These are phyloP conservation scores for Botrytis deweyae DNA, from an alignment of 2,329 filamentous ascomycete species.

Conservation along the genomic window DNA sequence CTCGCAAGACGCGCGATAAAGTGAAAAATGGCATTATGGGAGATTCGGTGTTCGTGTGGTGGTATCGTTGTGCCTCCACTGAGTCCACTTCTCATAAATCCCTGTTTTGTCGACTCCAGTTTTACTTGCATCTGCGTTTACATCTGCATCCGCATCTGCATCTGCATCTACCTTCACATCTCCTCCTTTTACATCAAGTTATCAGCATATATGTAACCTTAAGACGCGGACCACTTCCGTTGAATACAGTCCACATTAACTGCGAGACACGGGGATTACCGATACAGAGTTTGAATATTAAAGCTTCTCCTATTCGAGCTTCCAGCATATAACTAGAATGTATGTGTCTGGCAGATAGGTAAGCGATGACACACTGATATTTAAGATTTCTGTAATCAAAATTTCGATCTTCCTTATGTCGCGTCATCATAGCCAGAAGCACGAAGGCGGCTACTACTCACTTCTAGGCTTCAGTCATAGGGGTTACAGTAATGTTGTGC, in stretches of 20 bases:
- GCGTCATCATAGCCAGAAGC: not conserved
- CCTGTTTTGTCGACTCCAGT: not conserved
- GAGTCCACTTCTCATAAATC: not conserved
- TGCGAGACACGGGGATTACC: not conserved
- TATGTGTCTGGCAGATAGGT: slow-evolving; percentile 2
- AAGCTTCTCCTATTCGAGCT: not conserved
- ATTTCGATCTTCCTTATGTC: slow-evolving; percentile 1
- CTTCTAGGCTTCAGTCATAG: not conserved
- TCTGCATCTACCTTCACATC: not conserved
- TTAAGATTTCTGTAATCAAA: not conserved
- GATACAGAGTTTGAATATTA: not conserved
- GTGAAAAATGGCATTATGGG: slow-evolving; percentile 3
- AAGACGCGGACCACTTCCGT: slow-evolving; percentile 1
- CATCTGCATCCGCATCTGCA: not conserved
- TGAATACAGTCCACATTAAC: not conserved
- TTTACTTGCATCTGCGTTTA: not conserved
- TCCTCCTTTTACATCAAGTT: not conserved
- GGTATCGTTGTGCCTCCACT: not conserved
- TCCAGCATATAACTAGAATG: not conserved
- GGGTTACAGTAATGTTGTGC: not conserved
- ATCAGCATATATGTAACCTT: not conserved
- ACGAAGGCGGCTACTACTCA: not conserved
- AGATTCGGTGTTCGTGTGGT: not conserved
- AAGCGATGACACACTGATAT: not conserved
- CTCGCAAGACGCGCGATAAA: slow-evolving; percentile 14